A percentile compares a stretch with the other conserved stretches of the same genome.
Evolutionary conservation across 441 rosid species (phyloP).

Genomic region (Gossypium gossypioides): DNA sequence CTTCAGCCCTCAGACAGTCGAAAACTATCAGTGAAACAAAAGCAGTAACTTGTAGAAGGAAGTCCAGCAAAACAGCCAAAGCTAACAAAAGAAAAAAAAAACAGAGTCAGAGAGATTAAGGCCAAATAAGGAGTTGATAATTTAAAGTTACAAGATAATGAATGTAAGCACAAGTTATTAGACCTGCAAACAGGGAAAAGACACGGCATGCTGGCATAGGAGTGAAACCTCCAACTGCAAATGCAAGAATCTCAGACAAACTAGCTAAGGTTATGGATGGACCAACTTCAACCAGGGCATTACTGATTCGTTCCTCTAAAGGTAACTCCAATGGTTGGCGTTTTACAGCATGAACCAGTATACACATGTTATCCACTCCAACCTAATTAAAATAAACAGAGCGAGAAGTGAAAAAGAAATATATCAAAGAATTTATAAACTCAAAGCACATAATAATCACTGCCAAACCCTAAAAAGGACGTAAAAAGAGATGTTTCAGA

Average conservation of each 20-base stretch:
- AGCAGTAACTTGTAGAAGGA: slow-evolving; percentile 92
- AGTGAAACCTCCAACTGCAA: slow-evolving; percentile 67
- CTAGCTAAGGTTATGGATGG: slow-evolving; percentile 72
- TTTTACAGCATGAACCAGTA: slow-evolving; percentile 69
- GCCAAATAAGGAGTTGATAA: neutral
- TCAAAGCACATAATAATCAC: neutral
- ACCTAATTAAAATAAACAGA: slow-evolving; percentile 34
- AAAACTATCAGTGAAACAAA: slow-evolving; percentile 88
- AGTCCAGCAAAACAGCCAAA: slow-evolving; percentile 87
- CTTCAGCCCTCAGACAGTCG: slow-evolving; percentile 71
- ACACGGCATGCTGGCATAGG: slow-evolving; percentile 82
- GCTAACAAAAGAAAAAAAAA: slow-evolving; percentile 40
- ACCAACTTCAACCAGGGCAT: slow-evolving; percentile 68
- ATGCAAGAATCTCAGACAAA: slow-evolving; percentile 67
- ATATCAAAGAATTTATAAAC: neutral
- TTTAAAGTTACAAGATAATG: neutral
- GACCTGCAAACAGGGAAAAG: slow-evolving; percentile 77
- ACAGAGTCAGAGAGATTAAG: neutral
- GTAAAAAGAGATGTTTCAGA: neutral
- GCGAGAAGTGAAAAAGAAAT: neutral
- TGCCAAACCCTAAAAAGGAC: neutral
- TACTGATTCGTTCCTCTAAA: slow-evolving; percentile 56
- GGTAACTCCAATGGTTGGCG: slow-evolving; percentile 43
- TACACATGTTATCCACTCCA: slow-evolving; percentile 80
- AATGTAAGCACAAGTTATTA: neutral